phyloP scores from a whole-genome alignment of 2,329 filamentous ascomycete species.

The Hypocreales sp. region DNA sequence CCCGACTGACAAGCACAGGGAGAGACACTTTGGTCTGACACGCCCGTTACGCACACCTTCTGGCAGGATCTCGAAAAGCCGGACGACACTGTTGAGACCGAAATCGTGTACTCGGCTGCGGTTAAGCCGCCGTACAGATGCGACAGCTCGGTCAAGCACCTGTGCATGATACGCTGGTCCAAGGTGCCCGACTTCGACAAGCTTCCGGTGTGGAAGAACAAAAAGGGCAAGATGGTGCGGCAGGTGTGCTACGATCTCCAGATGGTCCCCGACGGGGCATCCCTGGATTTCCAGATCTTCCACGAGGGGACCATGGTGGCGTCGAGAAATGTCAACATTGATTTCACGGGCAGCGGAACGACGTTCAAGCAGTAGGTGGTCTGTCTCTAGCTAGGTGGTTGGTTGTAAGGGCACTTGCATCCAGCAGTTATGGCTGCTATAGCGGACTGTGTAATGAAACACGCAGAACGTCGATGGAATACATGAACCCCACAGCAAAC shows the following conservation, averaged over 20 bases:
- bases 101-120: slow-evolving; percentile 3
- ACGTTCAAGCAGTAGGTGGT: no score
- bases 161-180: slow-evolving; percentile 5
- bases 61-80: slow-evolving; percentile 4
- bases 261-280: slow-evolving; percentile 5
- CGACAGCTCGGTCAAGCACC: slow-evolving; percentile 4
- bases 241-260: slow-evolving; percentile 3
- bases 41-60: slow-evolving; percentile 1
- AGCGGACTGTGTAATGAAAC: no score
- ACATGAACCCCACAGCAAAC: no score
- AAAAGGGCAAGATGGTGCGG: neutral
- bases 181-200: slow-evolving; percentile 3
- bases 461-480: no score
- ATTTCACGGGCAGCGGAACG: slow-evolving; percentile 2
- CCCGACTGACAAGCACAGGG: slow-evolving; percentile 1
- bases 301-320: slow-evolving; percentile 2
- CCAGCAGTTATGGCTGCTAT: no score
- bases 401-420: no score
- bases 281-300: slow-evolving; percentile 5
- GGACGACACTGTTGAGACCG: slow-evolving; percentile 1
- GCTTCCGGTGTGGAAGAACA: slow-evolving; percentile 3
- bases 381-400: no score
- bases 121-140: neutral
- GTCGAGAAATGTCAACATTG: slow-evolving; percentile 3
- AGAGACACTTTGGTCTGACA: slow-evolving; percentile 1